Evolutionary conservation across 2,329 filamentous ascomycete genomes (phyloP).

Genomic region (Stachybotrys chartarum): DNA sequence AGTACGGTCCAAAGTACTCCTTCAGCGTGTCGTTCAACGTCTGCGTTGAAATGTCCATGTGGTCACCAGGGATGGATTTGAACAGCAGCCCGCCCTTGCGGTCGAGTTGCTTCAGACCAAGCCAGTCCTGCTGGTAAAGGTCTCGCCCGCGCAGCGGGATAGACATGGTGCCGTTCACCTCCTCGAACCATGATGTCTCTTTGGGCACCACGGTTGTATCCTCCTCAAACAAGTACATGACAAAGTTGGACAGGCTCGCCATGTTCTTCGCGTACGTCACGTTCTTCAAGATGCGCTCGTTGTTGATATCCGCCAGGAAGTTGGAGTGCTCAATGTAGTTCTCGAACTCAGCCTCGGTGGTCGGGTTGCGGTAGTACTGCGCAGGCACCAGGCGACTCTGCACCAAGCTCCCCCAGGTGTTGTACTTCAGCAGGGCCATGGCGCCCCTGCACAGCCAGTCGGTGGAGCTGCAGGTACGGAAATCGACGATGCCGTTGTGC

Average conservation of each 20-base stretch:
- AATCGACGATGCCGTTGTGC: slow-evolving; percentile 85
- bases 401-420: slow-evolving; percentile 73
- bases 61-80: slow-evolving; percentile 62
- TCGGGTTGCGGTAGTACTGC: slow-evolving; percentile 81
- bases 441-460: slow-evolving; percentile 81
- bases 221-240: slow-evolving; percentile 83
- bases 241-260: slow-evolving; percentile 64
- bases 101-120: slow-evolving; percentile 76
- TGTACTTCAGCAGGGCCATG: slow-evolving; percentile 68
- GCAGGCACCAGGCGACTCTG: slow-evolving; percentile 81
- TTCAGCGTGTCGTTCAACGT: slow-evolving; percentile 58
- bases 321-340: slow-evolving; percentile 74
- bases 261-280: slow-evolving; percentile 65
- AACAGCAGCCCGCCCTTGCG: slow-evolving; percentile 73
- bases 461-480: slow-evolving; percentile 61
- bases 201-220: slow-evolving; percentile 84
- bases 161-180: slow-evolving; percentile 66
- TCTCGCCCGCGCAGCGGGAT: slow-evolving; percentile 60
- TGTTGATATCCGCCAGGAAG: slow-evolving; percentile 94
- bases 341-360: slow-evolving; percentile 37
- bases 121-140: slow-evolving; percentile 88
- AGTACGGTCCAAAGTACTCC: slow-evolving; percentile 55
- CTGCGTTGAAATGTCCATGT: slow-evolving; percentile 72
- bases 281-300: slow-evolving; percentile 75
- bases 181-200: slow-evolving; percentile 84